Conservation (phyloP, 1,284 basidiomycete genomes). For the Pascua guehoae region DNA sequence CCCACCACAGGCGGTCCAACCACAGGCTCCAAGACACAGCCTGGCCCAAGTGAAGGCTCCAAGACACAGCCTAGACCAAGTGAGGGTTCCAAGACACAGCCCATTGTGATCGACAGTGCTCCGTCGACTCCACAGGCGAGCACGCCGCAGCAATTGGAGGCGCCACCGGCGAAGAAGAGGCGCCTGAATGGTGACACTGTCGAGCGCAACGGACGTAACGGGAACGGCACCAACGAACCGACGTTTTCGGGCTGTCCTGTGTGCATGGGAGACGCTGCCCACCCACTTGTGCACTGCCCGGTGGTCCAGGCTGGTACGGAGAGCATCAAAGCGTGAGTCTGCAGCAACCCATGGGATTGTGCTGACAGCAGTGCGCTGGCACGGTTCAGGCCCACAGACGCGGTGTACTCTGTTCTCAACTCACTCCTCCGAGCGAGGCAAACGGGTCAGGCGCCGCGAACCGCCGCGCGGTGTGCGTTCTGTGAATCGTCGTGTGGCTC, state of each 20-base stretch:
- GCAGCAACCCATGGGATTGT: no score
- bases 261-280: not conserved
- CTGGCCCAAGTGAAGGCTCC: no score
- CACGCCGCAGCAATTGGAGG: not conserved
- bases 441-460: not conserved
- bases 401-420: conserved; percentile 5
- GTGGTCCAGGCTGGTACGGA: conserved; percentile 11
- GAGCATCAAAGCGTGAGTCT: conserved; percentile 8
- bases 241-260: conserved; percentile 9
- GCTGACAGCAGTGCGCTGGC: conserved; percentile 7
- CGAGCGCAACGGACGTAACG: not conserved
- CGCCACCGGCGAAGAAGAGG: not conserved
- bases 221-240: not conserved
- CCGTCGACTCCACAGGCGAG: no score
- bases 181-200: not conserved
- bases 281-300: conserved; percentile 8
- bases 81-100: no score
- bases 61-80: no score
- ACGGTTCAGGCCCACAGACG: conserved; percentile 4
- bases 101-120: no score
- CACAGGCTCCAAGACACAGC: no score
- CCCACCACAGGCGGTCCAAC: no score
- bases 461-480: conserved; percentile 25
- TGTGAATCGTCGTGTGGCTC: conserved; percentile 27
- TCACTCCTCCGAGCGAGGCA: conserved; percentile 1